Conservation (phyloP, 331 rosid species). For the Stylosanthes scabra region DNA sequence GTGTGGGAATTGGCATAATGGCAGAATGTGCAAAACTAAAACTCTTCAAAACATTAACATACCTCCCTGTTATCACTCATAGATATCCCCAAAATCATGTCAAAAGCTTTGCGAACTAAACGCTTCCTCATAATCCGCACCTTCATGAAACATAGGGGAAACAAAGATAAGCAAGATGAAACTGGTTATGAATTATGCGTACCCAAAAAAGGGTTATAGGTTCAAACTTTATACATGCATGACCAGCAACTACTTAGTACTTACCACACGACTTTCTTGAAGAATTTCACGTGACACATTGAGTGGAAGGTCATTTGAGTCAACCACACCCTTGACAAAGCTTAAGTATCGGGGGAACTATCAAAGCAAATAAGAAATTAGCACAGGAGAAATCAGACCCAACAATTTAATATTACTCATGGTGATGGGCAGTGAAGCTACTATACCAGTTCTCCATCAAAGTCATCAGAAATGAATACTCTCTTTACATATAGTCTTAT, state of each 20-base stretch:
- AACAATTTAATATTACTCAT: conserved; percentile 25
- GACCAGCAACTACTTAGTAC: conserved; percentile 54
- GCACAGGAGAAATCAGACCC: background rate
- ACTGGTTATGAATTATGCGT: background rate
- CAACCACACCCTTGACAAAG: conserved; percentile 97
- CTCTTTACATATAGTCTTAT: conserved; percentile 94
- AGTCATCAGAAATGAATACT: conserved; percentile 97
- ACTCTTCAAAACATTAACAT: conserved; percentile 31
- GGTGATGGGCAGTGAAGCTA: conserved; percentile 12
- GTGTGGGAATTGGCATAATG: background rate
- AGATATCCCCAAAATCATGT: conserved; percentile 96
- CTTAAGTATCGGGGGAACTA: conserved; percentile 97
- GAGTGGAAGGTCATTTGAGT: conserved; percentile 97
- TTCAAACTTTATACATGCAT: background rate
- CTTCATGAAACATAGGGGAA: conserved; percentile 51
- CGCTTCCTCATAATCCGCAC: conserved; percentile 98
- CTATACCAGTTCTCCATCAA: conserved; percentile 97
- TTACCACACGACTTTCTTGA: conserved; percentile 96
- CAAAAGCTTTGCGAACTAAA: conserved; percentile 93
- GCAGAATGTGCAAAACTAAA: background rate
- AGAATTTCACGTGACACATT: conserved; percentile 98
- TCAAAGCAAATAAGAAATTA: conserved; percentile 38
- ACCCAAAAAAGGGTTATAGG: conserved; percentile 3
- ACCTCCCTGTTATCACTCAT: conserved; percentile 89
- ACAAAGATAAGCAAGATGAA: conserved; percentile 15